phyloP scores from a whole-genome alignment of 108 stramenopile species.

The Cyclotella kingstonii region DNA sequence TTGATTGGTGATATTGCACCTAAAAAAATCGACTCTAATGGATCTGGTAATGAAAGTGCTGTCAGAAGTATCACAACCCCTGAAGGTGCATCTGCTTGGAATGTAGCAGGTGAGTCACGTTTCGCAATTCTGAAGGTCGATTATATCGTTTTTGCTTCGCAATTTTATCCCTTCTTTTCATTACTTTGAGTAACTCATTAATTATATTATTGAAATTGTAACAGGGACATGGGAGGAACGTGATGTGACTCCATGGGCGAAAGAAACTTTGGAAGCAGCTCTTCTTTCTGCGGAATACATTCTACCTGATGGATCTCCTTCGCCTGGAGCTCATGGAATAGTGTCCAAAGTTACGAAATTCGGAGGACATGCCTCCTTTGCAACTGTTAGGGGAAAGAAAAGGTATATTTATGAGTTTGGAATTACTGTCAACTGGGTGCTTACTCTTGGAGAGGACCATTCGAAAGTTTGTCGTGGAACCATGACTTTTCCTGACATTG shows the following conservation, averaged over 20 bases:
- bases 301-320: constrained; percentile 64
- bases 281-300: constrained; percentile 57
- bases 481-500: constrained; percentile 75
- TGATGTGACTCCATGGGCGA: constrained; percentile 85
- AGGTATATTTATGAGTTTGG: constrained; percentile 88
- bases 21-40: constrained; percentile 66
- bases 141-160: no score
- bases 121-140: background rate
- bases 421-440: constrained; percentile 63
- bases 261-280: constrained; percentile 53
- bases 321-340: constrained; percentile 54
- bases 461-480: constrained; percentile 46
- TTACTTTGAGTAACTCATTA: background rate
- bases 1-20: constrained; percentile 96
- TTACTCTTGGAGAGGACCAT: constrained; percentile 46
- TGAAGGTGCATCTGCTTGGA: constrained; percentile 72
- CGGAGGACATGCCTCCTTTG: constrained; percentile 83
- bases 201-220: background rate
- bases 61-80: constrained; percentile 8
- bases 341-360: constrained; percentile 44
- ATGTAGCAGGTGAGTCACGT: constrained; percentile 62
- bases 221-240: constrained; percentile 92
- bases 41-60: constrained; percentile 25
- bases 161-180: no score
- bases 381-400: constrained; percentile 89